Evolutionary conservation across 1,284 basidiomycete species (phyloP), one percentile per base, ranked within the genome.

Genomic region (Trichosporon sp.): DNA sequence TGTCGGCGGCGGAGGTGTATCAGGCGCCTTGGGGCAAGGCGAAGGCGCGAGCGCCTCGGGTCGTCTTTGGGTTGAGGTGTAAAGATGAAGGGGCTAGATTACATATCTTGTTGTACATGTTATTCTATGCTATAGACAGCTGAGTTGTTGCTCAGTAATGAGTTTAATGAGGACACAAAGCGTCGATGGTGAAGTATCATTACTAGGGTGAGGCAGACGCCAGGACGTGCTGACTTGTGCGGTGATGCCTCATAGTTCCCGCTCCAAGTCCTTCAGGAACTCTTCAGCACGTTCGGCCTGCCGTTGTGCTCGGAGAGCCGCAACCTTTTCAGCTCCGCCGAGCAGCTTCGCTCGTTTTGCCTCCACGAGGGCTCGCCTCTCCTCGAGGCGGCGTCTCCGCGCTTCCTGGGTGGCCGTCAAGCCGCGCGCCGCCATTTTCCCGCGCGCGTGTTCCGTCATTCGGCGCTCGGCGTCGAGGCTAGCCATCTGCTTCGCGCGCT

Each of bases 331-430:
- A 25, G 70, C 60, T 2, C 75, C 77, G n/a, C 78, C 78, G 9
- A 78, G 58, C 71, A 86, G 70, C 82, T 93, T 89, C 73, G 84
- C 84, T 73, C 90, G 83, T 80, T 93, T 94, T 29, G 88, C 89
- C 62, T 91, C 89, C n/a, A 95, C 74, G 70, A 88, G 62, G 65
- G 86, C 86, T 63, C 87, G 84, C 69, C 93, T 81, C 73, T 92
- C 89, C 68, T 92, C 92, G 14, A 88, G 79, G 78, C 90, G 94
- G 70, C 90, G 82, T 80, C 92, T 92, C 77, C 88, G 87, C 79
- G 86, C 84, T 25, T 87, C 89, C 62, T 86, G 83, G 69, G 87
- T 90, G 0, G 69, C 69, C 19, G 68, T 74, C 54, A 73, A 56
- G 56, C 73, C 68, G 66, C 69, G 56, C 54, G 63, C 56, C 21